Conservation (phyloP, 1,284 basidiomycete species). For the Cutaneotrichosporon spelunceum region DNA sequence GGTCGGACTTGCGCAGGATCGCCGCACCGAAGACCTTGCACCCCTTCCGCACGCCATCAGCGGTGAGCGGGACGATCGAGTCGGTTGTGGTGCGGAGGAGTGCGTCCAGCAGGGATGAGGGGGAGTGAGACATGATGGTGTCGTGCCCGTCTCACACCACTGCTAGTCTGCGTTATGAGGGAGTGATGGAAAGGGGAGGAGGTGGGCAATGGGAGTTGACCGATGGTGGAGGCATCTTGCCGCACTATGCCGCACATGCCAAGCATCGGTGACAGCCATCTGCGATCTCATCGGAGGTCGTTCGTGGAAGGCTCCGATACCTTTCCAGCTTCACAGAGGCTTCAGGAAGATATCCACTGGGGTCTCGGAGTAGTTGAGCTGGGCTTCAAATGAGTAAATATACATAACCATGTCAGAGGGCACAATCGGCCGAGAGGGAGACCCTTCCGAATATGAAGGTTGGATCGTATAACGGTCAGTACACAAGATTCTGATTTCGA, state of each 20-base stretch:
- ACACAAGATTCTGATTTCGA: slow-evolving; percentile 2
- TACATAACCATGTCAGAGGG: no score
- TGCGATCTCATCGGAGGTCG: neutral
- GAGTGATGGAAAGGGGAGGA: neutral
- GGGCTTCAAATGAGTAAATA: no score
- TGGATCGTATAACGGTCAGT: slow-evolving; percentile 1
- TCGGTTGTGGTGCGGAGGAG: slow-evolving; percentile 26
- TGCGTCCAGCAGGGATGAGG: slow-evolving; percentile 21
- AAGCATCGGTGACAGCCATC: neutral
- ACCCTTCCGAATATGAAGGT: neutral
- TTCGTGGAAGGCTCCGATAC: neutral
- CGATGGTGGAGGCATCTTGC: neutral
- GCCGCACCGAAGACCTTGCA: slow-evolving; percentile 39
- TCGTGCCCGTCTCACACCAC: neutral
- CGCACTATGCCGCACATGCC: neutral
- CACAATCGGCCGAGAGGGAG: no score
- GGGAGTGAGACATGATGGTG: neutral
- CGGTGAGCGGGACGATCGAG: slow-evolving; percentile 32
- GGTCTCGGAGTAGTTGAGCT: no score
- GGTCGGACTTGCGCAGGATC: slow-evolving; percentile 35
- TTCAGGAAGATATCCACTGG: no score
- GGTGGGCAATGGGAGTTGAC: neutral
- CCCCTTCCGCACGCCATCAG: slow-evolving; percentile 26
- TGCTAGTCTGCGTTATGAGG: neutral
- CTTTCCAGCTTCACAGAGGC: no score